Percentiles rank a stretch among this genome's conserved stretches.
Evolutionary conservation across 2,329 filamentous ascomycete genomes (phyloP).

Genomic region (Sporothrix dimorphospora): DNA sequence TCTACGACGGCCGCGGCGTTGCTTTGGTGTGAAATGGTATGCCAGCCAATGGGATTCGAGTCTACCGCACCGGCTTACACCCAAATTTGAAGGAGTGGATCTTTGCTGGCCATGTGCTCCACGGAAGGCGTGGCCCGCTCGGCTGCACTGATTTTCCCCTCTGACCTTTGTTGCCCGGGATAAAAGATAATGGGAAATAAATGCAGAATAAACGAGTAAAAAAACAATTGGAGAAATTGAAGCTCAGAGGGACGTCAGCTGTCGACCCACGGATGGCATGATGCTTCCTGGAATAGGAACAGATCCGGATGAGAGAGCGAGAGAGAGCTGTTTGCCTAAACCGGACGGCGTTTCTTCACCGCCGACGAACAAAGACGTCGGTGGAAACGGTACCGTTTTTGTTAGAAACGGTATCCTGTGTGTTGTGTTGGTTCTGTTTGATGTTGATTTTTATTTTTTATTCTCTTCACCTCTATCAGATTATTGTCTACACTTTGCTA

Average conservation of each 20-base stretch:
- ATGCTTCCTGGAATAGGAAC: neutral
- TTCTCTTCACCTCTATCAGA: neutral
- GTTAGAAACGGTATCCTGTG: neutral
- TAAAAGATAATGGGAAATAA: neutral
- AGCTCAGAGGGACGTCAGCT: neutral
- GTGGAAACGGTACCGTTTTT: too few relatives aligned
- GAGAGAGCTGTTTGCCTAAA: neutral
- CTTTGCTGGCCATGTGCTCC: neutral
- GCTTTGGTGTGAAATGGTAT: neutral
- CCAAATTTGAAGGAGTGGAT: neutral
- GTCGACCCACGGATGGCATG: neutral
- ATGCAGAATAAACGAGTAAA: neutral
- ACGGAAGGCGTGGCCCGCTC: neutral
- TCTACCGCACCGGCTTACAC: constrained; percentile 8
- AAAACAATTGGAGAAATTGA: neutral
- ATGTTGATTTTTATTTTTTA: neutral
- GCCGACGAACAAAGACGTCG: neutral
- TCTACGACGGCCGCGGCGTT: neutral
- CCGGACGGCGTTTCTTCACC: neutral
- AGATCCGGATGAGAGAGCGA: neutral
- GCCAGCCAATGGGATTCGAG: neutral
- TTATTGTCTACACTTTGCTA: too few relatives aligned
- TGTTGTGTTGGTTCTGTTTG: neutral
- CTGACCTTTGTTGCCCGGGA: neutral
- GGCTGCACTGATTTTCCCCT: neutral